Evolutionary conservation across 306 rosid species (phyloP).

Genomic region (Begonia loranthoides): DNA sequence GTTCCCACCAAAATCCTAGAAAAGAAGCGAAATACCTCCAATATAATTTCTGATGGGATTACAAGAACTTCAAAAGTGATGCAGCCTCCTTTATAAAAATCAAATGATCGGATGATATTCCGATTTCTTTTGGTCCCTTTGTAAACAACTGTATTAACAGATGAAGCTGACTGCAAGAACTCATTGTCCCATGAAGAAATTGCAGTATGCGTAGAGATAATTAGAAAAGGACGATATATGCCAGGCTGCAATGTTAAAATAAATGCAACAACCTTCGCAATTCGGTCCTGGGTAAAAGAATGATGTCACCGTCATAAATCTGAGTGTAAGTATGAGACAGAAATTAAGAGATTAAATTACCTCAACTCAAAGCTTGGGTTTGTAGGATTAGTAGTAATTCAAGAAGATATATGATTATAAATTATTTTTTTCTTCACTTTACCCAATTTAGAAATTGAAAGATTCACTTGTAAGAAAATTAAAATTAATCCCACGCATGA

Average conservation of each 20-base stretch:
- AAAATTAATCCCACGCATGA: too few species aligned
- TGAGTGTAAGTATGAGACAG: too few species aligned
- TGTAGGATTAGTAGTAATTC: too few species aligned
- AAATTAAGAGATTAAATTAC: too few species aligned
- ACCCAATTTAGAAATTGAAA: too few species aligned
- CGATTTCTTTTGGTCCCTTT: slow-evolving; percentile 40
- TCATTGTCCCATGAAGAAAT: slow-evolving; percentile 39
- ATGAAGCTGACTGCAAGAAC: slow-evolving; percentile 33
- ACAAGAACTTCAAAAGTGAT: slow-evolving; percentile 40
- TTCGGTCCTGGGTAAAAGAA: slow-evolving; percentile 36
- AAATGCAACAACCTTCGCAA: slow-evolving; percentile 31
- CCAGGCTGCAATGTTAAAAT: slow-evolving; percentile 35
- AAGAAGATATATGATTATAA: too few species aligned
- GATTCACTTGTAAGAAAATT: too few species aligned
- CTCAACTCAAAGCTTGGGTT: too few species aligned
- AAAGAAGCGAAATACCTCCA: slow-evolving; percentile 29
- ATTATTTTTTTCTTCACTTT: too few species aligned
- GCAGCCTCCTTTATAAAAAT: slow-evolving; percentile 29
- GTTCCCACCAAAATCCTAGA: too few species aligned
- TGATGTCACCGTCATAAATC: neutral
- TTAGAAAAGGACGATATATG: slow-evolving; percentile 36
- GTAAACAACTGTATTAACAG: slow-evolving; percentile 36
- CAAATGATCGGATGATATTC: slow-evolving; percentile 29
- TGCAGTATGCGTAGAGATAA: slow-evolving; percentile 39
- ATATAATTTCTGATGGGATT: slow-evolving; percentile 28